Percentiles rank a stretch among this genome's conserved stretches.
phyloP scores from a whole-genome alignment of 148 eudicot genomes.

The Nyssa sinensis region DNA sequence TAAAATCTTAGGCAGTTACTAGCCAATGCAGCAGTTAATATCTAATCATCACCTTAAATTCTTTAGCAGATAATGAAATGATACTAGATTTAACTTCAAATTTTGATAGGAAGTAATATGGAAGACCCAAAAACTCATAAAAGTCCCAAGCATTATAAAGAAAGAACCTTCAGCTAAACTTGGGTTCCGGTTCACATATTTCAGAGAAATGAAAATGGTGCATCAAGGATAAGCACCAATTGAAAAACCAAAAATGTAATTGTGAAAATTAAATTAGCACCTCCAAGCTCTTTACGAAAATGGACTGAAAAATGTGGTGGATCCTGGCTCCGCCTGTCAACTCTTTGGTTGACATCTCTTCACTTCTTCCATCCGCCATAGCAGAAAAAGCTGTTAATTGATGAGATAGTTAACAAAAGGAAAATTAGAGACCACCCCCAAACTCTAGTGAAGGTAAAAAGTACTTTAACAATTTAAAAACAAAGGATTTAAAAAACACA shows the following conservation, averaged over 20 bases:
- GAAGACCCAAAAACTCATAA: background rate
- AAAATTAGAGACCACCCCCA: background rate
- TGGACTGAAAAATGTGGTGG: conserved; percentile 47
- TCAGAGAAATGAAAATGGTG: background rate
- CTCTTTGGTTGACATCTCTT: conserved; percentile 42
- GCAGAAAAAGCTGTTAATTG: conserved; percentile 33
- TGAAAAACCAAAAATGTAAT: background rate
- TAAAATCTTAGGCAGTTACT: background rate
- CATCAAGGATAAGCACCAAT: background rate
- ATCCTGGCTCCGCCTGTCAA: conserved; percentile 50
- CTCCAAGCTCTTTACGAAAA: conserved; percentile 46
- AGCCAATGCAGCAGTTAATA: background rate
- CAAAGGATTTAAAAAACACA: no score
- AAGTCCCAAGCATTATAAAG: background rate
- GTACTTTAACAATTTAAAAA: no score
- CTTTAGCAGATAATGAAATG: background rate
- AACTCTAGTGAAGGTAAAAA: background rate
- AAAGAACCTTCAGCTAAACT: background rate
- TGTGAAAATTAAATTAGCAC: conserved; percentile 9
- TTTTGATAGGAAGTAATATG: background rate
- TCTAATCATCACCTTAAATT: background rate
- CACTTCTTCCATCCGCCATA: conserved; percentile 46
- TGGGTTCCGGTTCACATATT: background rate
- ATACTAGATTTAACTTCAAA: background rate
- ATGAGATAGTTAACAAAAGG: background rate